Percentiles rank a stretch among this genome's conserved stretches.
Conservation (phyloP, 768 basidiomycete species). For the Filobasidium wieringae region DNA sequence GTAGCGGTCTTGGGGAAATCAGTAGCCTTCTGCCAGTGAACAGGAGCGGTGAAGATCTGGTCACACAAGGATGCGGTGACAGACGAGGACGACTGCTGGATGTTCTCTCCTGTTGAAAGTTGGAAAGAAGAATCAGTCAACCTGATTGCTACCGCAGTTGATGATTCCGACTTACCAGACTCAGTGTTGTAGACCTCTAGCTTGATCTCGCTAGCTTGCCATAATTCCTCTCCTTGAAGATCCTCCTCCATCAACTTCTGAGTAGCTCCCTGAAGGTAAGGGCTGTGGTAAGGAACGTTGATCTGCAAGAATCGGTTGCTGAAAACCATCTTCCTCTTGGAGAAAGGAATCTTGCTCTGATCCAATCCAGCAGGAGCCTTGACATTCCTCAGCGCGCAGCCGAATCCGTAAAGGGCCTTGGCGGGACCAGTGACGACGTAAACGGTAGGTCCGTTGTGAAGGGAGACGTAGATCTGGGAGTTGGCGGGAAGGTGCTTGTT, state of each 20-base stretch:
- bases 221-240: conserved; percentile 64
- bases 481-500: conserved; percentile 71
- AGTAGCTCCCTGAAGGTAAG: conserved; percentile 62
- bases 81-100: conserved; percentile 57
- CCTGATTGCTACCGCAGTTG: conserved; percentile 7
- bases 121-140: conserved; percentile 17
- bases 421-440: conserved; percentile 90
- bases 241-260: conserved; percentile 67
- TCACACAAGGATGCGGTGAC: conserved; percentile 80
- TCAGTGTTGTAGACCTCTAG: conserved; percentile 89
- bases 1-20: conserved; percentile 81
- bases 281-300: conserved; percentile 89
- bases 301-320: conserved; percentile 88
- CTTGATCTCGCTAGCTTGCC: conserved; percentile 51
- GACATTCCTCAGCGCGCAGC: conserved; percentile 77
- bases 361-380: conserved; percentile 76
- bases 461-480: conserved; percentile 70
- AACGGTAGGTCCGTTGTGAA: conserved; percentile 80
- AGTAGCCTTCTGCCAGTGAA: conserved; percentile 87
- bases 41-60: conserved; percentile 80
- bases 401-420: conserved; percentile 83
- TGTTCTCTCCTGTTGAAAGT: conserved; percentile 82
- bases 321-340: conserved; percentile 88
- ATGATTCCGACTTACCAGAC: conserved; percentile 51
- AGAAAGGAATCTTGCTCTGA: conserved; percentile 83